Base-by-base conservation (phyloP, 495 filamentous ascomycete species). In the Cudoniella acicularis region DNA sequence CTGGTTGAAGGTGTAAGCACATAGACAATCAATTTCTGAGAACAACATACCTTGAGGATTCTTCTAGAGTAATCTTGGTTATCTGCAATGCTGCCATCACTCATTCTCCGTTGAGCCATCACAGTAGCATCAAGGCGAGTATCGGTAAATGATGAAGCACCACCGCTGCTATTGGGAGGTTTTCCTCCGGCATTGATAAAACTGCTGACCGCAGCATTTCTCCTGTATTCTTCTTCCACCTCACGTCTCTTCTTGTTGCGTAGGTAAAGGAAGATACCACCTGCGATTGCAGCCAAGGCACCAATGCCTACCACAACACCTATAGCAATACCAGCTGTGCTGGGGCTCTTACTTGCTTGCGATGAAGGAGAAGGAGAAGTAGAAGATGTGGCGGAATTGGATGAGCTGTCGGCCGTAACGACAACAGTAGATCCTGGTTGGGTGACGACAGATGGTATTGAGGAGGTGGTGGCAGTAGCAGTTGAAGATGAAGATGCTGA, bases 11-110 rank as follows among this genome's bases (percentile, higher is more conserved):
- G 8, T 51, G 73, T 65, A 25, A 59, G 63, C 43, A 10, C 17
- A 23, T 11, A 18, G 17, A 10, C 2, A 2, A 21, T 10, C 4
- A 2, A 21, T 20, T 4, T 18, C 26, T 11, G 3, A 17, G 56
- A 17, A 53, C 6, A 21, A 73, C 81, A 56, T 77, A 94, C 94
- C 85, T 94, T 90, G 69, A 98, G 79, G 71, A 98, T 96, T 67
- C 88, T 88, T 72, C 94, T 83, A 57, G 94, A 97, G 75, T 97
- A 98, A 73, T 98, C 94, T 71, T 95, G 85, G 74, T 96, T 94
- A 70, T 98, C 95, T 64, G 92, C 93, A 69, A 98, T 98, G 75
- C 93, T 97, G 64, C 93, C 94, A 72, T 93, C 90, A 73, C 94
- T 98, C 76, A 93, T 85, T 71, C 94, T 84, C 67, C 91, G 80